Base-by-base conservation (phyloP, 2,329 filamentous ascomycete genomes). In the Mycosphaerella sp. region DNA sequence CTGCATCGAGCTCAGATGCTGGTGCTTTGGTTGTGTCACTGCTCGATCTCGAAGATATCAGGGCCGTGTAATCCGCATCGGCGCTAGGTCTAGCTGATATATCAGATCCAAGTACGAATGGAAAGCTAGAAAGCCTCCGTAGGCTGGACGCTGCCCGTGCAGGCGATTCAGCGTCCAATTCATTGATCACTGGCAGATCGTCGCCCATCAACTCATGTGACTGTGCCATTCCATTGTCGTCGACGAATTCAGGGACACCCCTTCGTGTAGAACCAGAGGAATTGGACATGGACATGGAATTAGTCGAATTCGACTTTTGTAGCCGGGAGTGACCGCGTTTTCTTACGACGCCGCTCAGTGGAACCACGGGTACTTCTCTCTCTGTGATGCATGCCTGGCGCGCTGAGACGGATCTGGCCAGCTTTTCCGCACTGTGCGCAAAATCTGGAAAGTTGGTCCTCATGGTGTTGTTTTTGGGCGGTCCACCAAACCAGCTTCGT, bases 141-240 rank as follows among this genome's bases (percentile, higher is more conserved):
- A 42, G 23, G 21, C 21, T 40, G 10, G 48, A 32, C 4, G 29
- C 31, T 40, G 41, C 49, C 14, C 46, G 45, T 6, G 39, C 12
- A 6, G 54, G 34, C 17, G 54, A 49, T 21, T 49, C 54, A 10
- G 34, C 50, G 12, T 56, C 54, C 38, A 56, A 17, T 34, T 56
- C 54, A 9, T 47, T 48, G 17, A 53, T 53, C 14, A 44, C 49
- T 11, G 45, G 45, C 23, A 56, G 11, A 17, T 49, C 49, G 39
- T 56, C 54, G 17, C 49, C 49, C 17, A 40, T 23, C 23, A 56
- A 14, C 36, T 56, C 54, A 38, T 38, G 7, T n/a, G 21, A 14
- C 7, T 29, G n/a, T n/a, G 17, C 26, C 21, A 29, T 5, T 12
- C 45, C 31, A 29, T 31, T 26, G 3, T 38, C 31, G 32, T 51